Evolutionary conservation across 2,329 filamentous ascomycete species (phyloP).

Genomic region (Plectosphaerella cucumerina): DNA sequence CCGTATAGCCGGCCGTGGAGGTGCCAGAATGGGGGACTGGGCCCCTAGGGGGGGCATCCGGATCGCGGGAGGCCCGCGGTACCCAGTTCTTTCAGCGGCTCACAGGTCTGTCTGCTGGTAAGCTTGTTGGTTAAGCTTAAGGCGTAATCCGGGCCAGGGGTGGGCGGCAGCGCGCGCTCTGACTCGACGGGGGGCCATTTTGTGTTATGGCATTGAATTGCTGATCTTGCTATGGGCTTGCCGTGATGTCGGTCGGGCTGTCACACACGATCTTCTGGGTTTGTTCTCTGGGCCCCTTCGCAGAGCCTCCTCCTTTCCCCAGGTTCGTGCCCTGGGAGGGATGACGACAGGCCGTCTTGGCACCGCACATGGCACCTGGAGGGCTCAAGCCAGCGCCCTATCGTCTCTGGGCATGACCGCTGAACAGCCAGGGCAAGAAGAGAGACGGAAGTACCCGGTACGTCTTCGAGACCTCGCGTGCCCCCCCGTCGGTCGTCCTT

Average conservation of each 20-base stretch:
- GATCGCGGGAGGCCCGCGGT: not conserved
- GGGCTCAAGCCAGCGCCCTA: not conserved
- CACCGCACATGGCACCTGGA: not conserved
- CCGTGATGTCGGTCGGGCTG: too few relatives aligned
- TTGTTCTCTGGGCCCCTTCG: not conserved
- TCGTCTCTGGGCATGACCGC: not conserved
- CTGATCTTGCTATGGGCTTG: not conserved
- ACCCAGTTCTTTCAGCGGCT: not conserved
- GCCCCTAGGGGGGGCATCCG: too few relatives aligned
- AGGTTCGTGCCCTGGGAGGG: too few relatives aligned
- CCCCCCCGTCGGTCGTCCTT: not conserved
- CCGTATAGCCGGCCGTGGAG: conserved; percentile 1
- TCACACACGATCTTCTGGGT: not conserved
- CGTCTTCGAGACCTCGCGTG: not conserved
- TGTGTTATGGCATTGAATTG: not conserved
- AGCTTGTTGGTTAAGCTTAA: conserved; percentile 3
- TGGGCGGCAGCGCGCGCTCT: not conserved
- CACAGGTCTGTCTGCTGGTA: not conserved
- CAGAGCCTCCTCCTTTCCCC: too few relatives aligned
- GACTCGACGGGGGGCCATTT: not conserved
- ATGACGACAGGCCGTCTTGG: too few relatives aligned
- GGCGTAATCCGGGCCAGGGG: not conserved
- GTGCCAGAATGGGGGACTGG: too few relatives aligned
- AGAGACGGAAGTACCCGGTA: not conserved
- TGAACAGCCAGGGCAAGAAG: not conserved